Conservation (phyloP, 176 grass and related monocot species). For the Panicum miliaceum region DNA sequence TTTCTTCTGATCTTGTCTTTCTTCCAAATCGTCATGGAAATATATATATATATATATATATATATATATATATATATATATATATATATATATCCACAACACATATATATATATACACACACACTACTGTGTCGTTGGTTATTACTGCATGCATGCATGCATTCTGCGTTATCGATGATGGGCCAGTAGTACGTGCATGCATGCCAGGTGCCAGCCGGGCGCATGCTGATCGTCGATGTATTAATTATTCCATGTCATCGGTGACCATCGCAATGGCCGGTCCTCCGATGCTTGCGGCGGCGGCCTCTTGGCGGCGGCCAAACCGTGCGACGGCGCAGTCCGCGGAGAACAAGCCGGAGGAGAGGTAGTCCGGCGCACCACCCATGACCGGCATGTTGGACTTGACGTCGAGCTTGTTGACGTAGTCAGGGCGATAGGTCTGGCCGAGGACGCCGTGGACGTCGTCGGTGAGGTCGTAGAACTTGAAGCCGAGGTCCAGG, state of each 20-base stretch:
- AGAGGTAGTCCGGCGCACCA: slow-evolving; percentile 30
- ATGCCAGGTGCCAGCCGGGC: too few relatives aligned
- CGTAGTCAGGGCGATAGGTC: slow-evolving; percentile 59
- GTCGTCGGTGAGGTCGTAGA: slow-evolving; percentile 46
- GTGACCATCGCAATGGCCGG: slow-evolving; percentile 4
- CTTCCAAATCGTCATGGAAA: too few relatives aligned
- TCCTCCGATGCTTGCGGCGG: neutral
- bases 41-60: too few relatives aligned
- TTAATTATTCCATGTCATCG: neutral
- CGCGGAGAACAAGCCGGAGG: slow-evolving; percentile 54
- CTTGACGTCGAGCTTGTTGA: slow-evolving; percentile 52
- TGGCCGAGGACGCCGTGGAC: slow-evolving; percentile 71
- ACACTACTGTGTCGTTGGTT: too few relatives aligned
- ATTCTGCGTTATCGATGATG: too few relatives aligned
- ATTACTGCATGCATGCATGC: too few relatives aligned
- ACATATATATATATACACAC: too few relatives aligned
- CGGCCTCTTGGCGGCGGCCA: neutral
- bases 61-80: too few relatives aligned
- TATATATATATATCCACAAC: too few relatives aligned
- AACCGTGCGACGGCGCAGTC: slow-evolving; percentile 60
- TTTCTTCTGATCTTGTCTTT: too few relatives aligned
- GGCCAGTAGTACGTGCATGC: too few relatives aligned
- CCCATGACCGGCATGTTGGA: slow-evolving; percentile 65
- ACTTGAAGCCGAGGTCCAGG: slow-evolving; percentile 65
- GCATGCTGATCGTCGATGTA: too few relatives aligned